Evolutionary conservation across 1,284 basidiomycete species (phyloP), one percentile per base, ranked within the genome.

Genomic region (Mycena citricolor): DNA sequence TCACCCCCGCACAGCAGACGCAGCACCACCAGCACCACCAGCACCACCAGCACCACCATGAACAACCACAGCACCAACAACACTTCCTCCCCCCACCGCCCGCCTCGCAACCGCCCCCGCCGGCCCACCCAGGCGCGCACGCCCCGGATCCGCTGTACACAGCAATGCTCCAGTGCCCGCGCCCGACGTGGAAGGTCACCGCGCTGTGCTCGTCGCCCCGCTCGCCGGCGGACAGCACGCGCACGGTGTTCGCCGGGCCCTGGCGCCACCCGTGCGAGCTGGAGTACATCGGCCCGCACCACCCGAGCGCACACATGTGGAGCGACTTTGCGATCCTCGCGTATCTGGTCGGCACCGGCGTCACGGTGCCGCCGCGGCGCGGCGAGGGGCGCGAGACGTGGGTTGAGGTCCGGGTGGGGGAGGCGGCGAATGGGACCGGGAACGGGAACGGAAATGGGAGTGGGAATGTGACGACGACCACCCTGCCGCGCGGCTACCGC

Each of bases 221-320:
- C n/a, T 14, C 43, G 8, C 5, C 21, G 1, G 36, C 43, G 35
- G 39, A 52, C 28, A 46, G 28, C 34, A 33, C 36, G 12, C 47
- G 43, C 29, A 26, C n/a, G 19, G n/a, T n/a, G n/a, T n/a, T n/a
- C n/a, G n/a, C n/a, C n/a, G n/a, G n/a, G n/a, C 21, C 22, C 21
- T 69, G 67, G 67, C 54, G 57, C 19, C 65, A 69, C 52, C 59
- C 61, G 19, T 57, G 59, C 24, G 69, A 71, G 54, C 63, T 68
- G 20, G 56, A 59, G 10, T 70, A 66, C 51, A 57, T 66, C 33
- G 56, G 60, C 8, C 58, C 63, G 3, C 37, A 51, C 7, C 57
- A 60, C 17, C 66, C 63, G 58, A 54, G 60, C 12, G 57, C 65
- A 36, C 48, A 56, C 21, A 47, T 44, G 31, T 52, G 51, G 51